These are phyloP conservation scores for Funneliformis caledonium DNA, from an alignment of 371 early-diverging fungal genomes.

Conservation along the genomic window DNA sequence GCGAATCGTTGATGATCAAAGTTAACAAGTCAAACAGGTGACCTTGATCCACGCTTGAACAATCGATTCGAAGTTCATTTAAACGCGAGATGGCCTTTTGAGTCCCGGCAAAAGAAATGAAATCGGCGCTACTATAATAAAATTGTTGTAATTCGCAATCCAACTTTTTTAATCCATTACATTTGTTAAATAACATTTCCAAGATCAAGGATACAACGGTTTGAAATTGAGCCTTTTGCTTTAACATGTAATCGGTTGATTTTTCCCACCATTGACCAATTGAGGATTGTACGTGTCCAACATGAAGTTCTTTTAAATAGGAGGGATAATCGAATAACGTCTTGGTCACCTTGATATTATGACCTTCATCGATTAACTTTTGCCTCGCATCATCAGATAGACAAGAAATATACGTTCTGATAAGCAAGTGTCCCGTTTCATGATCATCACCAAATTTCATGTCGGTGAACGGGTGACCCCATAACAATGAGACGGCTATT, in stretches of 20 bases:
- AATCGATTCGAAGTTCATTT: conserved; percentile 4
- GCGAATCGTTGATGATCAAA: conserved; percentile 4
- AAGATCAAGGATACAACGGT: neutral
- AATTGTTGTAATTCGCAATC: neutral
- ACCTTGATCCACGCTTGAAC: neutral
- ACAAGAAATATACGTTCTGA: conserved; percentile 18
- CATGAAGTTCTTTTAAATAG: conserved; percentile 17
- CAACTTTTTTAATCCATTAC: conserved; percentile 7
- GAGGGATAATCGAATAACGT: conserved; percentile 27
- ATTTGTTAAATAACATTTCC: conserved; percentile 24
- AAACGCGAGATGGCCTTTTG: neutral
- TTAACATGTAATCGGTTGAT: neutral
- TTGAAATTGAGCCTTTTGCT: neutral
- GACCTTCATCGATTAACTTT: conserved; percentile 1
- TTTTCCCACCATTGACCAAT: conserved; percentile 9
- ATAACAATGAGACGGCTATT: neutral
- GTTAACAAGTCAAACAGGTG: neutral
- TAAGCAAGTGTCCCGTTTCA: neutral
- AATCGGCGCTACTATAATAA: conserved; percentile 1
- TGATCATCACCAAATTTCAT: neutral
- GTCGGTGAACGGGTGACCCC: conserved; percentile 10
- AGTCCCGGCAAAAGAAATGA: neutral
- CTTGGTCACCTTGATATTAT: neutral
- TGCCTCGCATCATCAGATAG: neutral
- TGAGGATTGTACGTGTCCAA: neutral